These are phyloP conservation scores for Aquanectria penicillioides DNA, from an alignment of 2,329 filamentous ascomycete species.

Conservation along the genomic window DNA sequence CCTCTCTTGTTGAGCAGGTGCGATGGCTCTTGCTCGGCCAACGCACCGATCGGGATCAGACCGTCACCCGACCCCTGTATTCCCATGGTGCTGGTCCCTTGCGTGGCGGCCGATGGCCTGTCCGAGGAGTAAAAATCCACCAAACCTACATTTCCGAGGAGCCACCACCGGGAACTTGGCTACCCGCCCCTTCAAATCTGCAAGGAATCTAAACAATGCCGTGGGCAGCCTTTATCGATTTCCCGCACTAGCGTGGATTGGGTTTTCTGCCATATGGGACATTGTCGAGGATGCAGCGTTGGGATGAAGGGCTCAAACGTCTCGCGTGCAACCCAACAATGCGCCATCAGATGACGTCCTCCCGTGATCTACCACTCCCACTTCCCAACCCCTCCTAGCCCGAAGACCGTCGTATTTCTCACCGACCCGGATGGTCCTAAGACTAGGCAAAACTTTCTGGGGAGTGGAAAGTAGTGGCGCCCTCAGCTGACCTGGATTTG, in stretches of 20 bases:
- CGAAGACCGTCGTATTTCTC: neutral
- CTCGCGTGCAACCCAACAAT: too few relatives aligned
- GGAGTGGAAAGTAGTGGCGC: conserved; percentile 26
- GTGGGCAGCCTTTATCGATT: neutral
- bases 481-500: conserved; percentile 38
- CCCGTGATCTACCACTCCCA: neutral
- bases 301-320: neutral
- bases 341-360: neutral
- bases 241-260: neutral
- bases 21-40: conserved; percentile 10
- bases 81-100: conserved; percentile 15
- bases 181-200: conserved; percentile 13
- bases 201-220: conserved; percentile 18
- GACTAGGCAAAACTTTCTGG: neutral
- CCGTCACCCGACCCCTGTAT: conserved; percentile 28
- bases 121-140: conserved; percentile 26
- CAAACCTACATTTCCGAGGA: conserved; percentile 34
- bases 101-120: conserved; percentile 19
- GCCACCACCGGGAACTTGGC: conserved; percentile 24
- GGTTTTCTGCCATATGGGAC: neutral
- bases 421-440: too few relatives aligned
- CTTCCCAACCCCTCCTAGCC: neutral
- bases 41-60: conserved; percentile 27
- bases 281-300: too few relatives aligned
- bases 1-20: conserved; percentile 5